Conservation (phyloP, 306 rosid species). For the Quercus glauca region DNA sequence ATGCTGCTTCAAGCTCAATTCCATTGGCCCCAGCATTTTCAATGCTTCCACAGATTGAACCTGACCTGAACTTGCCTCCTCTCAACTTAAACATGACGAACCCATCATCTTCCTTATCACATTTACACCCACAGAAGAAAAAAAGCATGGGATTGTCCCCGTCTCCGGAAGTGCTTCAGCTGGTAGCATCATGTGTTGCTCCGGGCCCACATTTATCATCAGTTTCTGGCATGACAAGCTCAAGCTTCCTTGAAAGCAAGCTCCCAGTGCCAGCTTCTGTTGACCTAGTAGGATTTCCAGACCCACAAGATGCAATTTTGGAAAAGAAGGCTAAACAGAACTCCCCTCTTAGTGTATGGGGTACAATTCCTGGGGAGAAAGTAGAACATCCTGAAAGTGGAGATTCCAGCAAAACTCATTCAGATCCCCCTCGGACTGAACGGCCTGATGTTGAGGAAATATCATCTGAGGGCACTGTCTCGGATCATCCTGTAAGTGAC, state of each 20-base stretch:
- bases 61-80: slow-evolving; percentile 56
- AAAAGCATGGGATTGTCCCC: slow-evolving; percentile 62
- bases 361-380: slow-evolving; percentile 32
- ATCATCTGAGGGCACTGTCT: slow-evolving; percentile 94
- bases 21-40: slow-evolving; percentile 58
- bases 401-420: slow-evolving; percentile 88
- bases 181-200: slow-evolving; percentile 79
- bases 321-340: slow-evolving; percentile 34
- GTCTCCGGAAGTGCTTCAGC: slow-evolving; percentile 88
- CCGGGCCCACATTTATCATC: slow-evolving; percentile 51
- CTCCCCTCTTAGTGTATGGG: slow-evolving; percentile 33
- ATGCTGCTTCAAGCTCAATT: slow-evolving; percentile 62
- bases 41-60: slow-evolving; percentile 46
- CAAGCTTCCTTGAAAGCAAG: slow-evolving; percentile 47
- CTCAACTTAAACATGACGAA: slow-evolving; percentile 34
- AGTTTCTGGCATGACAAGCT: slow-evolving; percentile 41
- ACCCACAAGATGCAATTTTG: slow-evolving; percentile 40
- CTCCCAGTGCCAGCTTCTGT: slow-evolving; percentile 59
- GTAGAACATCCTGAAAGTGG: slow-evolving; percentile 48
- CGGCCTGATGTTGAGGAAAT: slow-evolving; percentile 54
- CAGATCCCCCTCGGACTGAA: slow-evolving; percentile 65
- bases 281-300: slow-evolving; percentile 46
- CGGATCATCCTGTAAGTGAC: slow-evolving; percentile 72
- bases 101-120: slow-evolving; percentile 35
- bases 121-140: slow-evolving; percentile 39